Percentiles rank a stretch among this genome's conserved stretches.
Conservation (phyloP, 148 eudicot species). For the Camellia sinensis region DNA sequence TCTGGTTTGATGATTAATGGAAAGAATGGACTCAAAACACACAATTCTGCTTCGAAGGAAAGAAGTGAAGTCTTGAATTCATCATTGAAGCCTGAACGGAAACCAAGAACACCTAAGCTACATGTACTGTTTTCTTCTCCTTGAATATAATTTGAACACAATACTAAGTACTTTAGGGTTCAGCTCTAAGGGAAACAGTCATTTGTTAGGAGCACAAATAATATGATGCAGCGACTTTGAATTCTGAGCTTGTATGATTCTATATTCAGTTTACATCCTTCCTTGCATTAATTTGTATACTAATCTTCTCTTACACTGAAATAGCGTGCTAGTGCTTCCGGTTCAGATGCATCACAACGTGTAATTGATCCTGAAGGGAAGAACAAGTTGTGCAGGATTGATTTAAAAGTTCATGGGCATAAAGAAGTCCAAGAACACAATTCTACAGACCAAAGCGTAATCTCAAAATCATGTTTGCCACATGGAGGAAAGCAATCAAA, state of each 20-base stretch:
- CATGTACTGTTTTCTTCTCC: too few relatives aligned
- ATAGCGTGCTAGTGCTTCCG: too few relatives aligned
- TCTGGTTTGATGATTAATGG: constrained; percentile 16
- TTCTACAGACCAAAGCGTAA: not conserved
- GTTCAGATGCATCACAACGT: not conserved
- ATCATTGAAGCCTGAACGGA: constrained; percentile 14
- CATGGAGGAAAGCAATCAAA: not conserved
- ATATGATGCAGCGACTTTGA: too few relatives aligned
- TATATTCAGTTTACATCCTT: not conserved
- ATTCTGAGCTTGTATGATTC: not conserved
- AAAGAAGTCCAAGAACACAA: not conserved
- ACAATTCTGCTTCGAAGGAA: constrained; percentile 17
- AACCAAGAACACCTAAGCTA: too few relatives aligned
- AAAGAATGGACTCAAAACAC: constrained; percentile 10
- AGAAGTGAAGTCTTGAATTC: constrained; percentile 10
- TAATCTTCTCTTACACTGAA: too few relatives aligned
- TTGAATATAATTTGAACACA: too few relatives aligned
- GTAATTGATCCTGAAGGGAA: not conserved
- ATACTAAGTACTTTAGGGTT: too few relatives aligned
- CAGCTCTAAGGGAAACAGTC: too few relatives aligned
- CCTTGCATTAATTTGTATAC: too few relatives aligned
- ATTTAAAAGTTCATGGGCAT: not conserved
- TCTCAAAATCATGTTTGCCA: constrained; percentile 1
- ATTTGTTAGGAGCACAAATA: too few relatives aligned
- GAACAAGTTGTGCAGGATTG: not conserved